Evolutionary conservation across 2,329 filamentous ascomycete genomes (phyloP).

Genomic region (Pseudocercospora pini-densiflorae): DNA sequence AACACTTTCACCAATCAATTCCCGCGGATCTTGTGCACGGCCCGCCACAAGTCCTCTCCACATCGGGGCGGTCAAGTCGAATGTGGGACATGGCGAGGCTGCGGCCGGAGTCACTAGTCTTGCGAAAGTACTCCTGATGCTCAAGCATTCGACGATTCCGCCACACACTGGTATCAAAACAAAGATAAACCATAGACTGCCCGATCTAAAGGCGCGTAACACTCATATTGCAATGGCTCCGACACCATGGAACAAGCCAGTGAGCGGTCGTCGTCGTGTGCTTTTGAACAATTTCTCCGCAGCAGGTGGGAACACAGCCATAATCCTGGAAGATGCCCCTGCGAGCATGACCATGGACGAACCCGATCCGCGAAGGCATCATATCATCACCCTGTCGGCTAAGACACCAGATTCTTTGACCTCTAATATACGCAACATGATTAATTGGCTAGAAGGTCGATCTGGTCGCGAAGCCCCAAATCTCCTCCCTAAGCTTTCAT

Average conservation of each 20-base stretch:
- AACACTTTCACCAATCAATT: constrained; percentile 22
- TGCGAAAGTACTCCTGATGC: constrained; percentile 68
- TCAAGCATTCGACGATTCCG: constrained; percentile 66
- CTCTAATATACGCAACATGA: constrained; percentile 54
- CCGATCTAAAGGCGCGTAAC: constrained; percentile 61
- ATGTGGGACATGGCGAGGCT: constrained; percentile 38
- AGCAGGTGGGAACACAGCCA: constrained; percentile 71
- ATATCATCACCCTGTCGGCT: constrained; percentile 63
- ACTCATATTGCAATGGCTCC: constrained; percentile 61
- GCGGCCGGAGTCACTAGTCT: constrained; percentile 56
- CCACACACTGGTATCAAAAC: constrained; percentile 71
- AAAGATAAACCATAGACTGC: constrained; percentile 64
- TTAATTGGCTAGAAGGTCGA: constrained; percentile 9
- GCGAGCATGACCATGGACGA: constrained; percentile 26
- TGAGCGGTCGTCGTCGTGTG: constrained; percentile 43
- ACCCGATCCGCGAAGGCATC: constrained; percentile 53
- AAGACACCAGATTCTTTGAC: constrained; percentile 54
- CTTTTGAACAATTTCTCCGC: constrained; percentile 72
- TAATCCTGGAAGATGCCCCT: constrained; percentile 68
- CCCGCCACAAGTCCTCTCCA: constrained; percentile 22
- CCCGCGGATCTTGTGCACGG: constrained; percentile 49
- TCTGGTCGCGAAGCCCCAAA: not conserved
- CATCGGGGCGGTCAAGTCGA: constrained; percentile 36
- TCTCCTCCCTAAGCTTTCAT: constrained; percentile 25
- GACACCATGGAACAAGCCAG: constrained; percentile 42